phyloP scores from a whole-genome alignment of 129 eudicot species.

The Logfia minima region DNA sequence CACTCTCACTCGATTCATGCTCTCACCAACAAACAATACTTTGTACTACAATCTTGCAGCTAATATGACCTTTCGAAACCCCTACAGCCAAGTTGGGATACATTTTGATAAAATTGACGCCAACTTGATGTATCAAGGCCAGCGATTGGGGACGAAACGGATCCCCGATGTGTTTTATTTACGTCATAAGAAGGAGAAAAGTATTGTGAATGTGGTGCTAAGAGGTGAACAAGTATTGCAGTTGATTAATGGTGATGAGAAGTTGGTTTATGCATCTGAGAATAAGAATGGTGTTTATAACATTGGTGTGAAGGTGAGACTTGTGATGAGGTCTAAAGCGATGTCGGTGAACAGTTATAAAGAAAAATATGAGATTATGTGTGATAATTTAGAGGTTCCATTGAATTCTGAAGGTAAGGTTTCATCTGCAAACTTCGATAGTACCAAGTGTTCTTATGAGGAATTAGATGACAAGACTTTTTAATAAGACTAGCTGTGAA shows the following conservation, averaged over 20 bases:
- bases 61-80: too few relatives aligned
- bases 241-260: slow-evolving; percentile 7
- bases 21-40: too few relatives aligned
- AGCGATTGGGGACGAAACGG: too few relatives aligned
- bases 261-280: slow-evolving; percentile 36
- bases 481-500: not conserved
- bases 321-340: slow-evolving; percentile 52
- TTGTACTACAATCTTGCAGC: too few relatives aligned
- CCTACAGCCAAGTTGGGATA: too few relatives aligned
- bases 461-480: slow-evolving; percentile 8
- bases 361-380: slow-evolving; percentile 44
- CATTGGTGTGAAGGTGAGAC: slow-evolving; percentile 58
- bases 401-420: slow-evolving; percentile 38
- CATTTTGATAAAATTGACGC: too few relatives aligned
- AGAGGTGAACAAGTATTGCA: slow-evolving; percentile 23
- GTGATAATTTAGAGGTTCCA: slow-evolving; percentile 59
- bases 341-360: slow-evolving; percentile 35
- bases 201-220: too few relatives aligned
- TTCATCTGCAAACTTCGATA: slow-evolving; percentile 31
- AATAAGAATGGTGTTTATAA: slow-evolving; percentile 31
- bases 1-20: too few relatives aligned
- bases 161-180: too few relatives aligned
- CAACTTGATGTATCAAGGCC: too few relatives aligned
- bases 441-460: slow-evolving; percentile 45
- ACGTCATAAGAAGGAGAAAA: too few relatives aligned